Conservation (phyloP, 2,329 filamentous ascomycete species). For the Ascochyta koolunga region DNA sequence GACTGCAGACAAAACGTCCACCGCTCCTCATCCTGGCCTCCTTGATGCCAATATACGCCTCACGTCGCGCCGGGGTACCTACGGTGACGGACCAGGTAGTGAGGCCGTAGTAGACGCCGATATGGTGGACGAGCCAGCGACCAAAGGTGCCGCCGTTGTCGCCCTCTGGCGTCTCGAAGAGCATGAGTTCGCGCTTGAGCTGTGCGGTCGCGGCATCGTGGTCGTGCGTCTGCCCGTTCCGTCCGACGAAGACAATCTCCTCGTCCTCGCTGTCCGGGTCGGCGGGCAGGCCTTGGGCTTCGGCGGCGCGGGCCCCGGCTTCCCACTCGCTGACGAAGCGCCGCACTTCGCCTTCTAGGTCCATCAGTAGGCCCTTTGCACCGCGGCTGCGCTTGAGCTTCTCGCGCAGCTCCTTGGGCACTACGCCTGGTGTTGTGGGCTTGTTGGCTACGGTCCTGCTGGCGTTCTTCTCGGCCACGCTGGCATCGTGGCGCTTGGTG, state of each 20-base stretch:
- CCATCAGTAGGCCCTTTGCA: slow-evolving; percentile 79
- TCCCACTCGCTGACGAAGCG: slow-evolving; percentile 72
- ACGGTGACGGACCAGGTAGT: slow-evolving; percentile 80
- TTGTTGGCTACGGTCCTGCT: slow-evolving; percentile 47
- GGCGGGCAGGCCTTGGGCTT: slow-evolving; percentile 51
- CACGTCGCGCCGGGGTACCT: slow-evolving; percentile 71
- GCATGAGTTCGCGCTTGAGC: slow-evolving; percentile 68
- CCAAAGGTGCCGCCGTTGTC: slow-evolving; percentile 82
- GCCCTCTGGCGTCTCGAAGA: slow-evolving; percentile 80
- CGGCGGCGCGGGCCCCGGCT: slow-evolving; percentile 57
- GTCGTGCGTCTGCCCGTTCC: slow-evolving; percentile 69
- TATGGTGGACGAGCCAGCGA: slow-evolving; percentile 90
- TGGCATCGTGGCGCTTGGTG: slow-evolving; percentile 51
- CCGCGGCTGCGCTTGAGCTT: slow-evolving; percentile 80
- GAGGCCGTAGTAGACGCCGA: slow-evolving; percentile 90
- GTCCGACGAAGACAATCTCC: slow-evolving; percentile 88
- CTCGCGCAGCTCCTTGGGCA: slow-evolving; percentile 80
- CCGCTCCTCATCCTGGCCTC: slow-evolving; percentile 48
- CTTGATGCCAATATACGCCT: slow-evolving; percentile 82
- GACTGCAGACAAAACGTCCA: slow-evolving; percentile 19
- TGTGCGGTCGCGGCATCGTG: slow-evolving; percentile 58
- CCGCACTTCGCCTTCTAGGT: slow-evolving; percentile 83
- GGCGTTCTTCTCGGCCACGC: slow-evolving; percentile 41
- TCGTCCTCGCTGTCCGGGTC: slow-evolving; percentile 71
- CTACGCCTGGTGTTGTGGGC: slow-evolving; percentile 55